Evolutionary conservation across 805 yeast genomes (phyloP), one percentile per base, ranked within the genome.

Genomic region (Hanseniaspora singularis): DNA sequence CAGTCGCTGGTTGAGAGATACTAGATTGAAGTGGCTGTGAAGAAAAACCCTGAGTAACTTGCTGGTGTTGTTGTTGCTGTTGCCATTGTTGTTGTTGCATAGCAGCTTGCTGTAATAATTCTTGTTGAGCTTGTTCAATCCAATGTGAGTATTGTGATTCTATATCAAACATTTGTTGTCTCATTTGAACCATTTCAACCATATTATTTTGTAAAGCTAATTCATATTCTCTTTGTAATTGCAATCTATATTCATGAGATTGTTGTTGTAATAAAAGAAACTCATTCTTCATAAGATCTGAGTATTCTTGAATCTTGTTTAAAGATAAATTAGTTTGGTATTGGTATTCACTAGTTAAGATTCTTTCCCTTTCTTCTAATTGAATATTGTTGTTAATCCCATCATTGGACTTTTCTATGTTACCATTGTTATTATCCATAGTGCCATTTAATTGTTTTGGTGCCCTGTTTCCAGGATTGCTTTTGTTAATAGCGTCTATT

Each of bases 201-300:
- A 47, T 33, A 18, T 46, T 33, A 26, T 33, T 37, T 49, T 49
- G 49, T 18, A 39, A 2, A 19, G 49, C 42, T 23, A 41, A 16
- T 30, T 40, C 26, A 26, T 42, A 49, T 33, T 36, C 44, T 40
- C 51, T 37, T 36, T 43, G 56, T n/a, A 49, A 54, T 26, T 52
- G 55, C 18, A 51, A 47, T 36, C 54, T 59, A 44, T 57, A 60
- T 34, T 51, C 53, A 37, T 48, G 54, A 16, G 50, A 62, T 36
- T 43, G 57, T 47, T 53, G 57, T n/a, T 47, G 56, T 27, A 51
- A 27, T 10, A 30, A 23, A 16, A 43, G 14, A 20, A 43, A 43
- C 18, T 43, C 47, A 19, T 22, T 38, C 31, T 38, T 44, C 41
- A 38, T 38, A n/a, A 44, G 39, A 38, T 51, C 20, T 12, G 38